These are phyloP conservation scores for Didymella glomerata DNA, from an alignment of 2,329 filamentous ascomycete species.

Conservation along the genomic window DNA sequence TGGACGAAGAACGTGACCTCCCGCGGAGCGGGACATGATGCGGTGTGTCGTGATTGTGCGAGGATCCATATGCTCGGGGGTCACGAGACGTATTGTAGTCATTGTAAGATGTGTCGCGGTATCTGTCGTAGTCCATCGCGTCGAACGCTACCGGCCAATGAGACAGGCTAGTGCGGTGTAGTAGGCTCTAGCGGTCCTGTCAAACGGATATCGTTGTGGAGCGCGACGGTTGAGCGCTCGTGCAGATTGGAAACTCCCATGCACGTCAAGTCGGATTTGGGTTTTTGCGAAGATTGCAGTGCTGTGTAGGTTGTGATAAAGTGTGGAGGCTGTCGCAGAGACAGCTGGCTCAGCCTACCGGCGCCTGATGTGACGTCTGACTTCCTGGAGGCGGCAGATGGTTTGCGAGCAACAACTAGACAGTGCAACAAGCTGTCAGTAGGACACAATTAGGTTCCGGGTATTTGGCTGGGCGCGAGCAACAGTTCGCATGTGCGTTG, in stretches of 20 bases:
- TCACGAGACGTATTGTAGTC: constrained; percentile 22
- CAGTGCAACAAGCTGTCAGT: constrained; percentile 18
- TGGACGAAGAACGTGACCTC: constrained; percentile 45
- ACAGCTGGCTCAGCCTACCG: constrained; percentile 29
- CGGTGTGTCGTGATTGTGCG: constrained; percentile 38
- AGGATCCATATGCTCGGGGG: constrained; percentile 22
- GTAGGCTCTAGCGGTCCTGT: constrained; percentile 9
- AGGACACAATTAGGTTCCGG: constrained; percentile 14
- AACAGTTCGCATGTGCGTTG: constrained; percentile 19
- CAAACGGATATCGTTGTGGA: constrained; percentile 6
- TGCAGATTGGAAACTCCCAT: constrained; percentile 11
- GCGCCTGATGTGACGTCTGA: constrained; percentile 27
- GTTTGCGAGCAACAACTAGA: constrained; percentile 15
- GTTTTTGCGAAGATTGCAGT: constrained; percentile 3
- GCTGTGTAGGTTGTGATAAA: constrained; percentile 10
- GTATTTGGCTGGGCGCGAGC: constrained; percentile 26
- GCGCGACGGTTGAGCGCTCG: constrained; percentile 13
- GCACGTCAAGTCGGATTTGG: not conserved
- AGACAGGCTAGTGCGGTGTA: constrained; percentile 8
- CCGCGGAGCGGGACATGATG: constrained; percentile 35
- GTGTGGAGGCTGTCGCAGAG: constrained; percentile 16
- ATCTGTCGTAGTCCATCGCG: constrained; percentile 50
- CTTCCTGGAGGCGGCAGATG: constrained; percentile 23
- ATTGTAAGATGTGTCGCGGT: constrained; percentile 39
- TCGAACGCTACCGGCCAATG: constrained; percentile 13